Evolutionary conservation across 129 eudicot species (phyloP).

Genomic region (Artemisia annua): DNA sequence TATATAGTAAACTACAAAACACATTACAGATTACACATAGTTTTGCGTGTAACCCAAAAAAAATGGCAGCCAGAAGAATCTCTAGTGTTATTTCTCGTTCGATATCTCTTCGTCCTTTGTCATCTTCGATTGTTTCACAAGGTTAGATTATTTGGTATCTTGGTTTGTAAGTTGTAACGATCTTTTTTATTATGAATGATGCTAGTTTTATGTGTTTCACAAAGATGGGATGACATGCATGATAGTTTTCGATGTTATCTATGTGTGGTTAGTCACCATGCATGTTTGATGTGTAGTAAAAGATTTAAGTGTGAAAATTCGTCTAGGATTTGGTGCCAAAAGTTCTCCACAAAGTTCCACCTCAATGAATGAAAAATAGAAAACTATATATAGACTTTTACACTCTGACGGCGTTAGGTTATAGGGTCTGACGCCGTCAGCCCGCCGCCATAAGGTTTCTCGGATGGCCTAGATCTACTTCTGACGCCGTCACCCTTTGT

Average conservation of each 20-base stretch:
- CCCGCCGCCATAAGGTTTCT: too few species aligned
- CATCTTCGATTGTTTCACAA: slow-evolving; percentile 27
- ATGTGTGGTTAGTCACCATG: not conserved
- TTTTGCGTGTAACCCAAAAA: slow-evolving; percentile 5
- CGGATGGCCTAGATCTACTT: too few species aligned
- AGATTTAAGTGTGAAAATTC: not conserved
- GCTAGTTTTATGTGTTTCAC: slow-evolving; percentile 20
- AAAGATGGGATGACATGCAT: slow-evolving; percentile 2
- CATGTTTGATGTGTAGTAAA: not conserved
- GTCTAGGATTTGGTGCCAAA: too few species aligned
- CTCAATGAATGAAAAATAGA: too few species aligned
- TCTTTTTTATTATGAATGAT: slow-evolving; percentile 3
- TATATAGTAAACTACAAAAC: not conserved
- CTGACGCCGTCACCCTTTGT: too few species aligned
- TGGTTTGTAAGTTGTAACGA: not conserved
- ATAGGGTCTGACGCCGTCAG: too few species aligned
- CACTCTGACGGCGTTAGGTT: too few species aligned
- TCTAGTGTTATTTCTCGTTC: slow-evolving; percentile 33
- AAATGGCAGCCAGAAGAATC: slow-evolving; percentile 39
- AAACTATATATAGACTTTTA: too few species aligned
- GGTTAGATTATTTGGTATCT: slow-evolving; percentile 8
- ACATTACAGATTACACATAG: too few species aligned
- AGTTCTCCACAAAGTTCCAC: too few species aligned
- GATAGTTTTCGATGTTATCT: not conserved
- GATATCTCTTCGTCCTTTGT: slow-evolving; percentile 22